phyloP scores from a whole-genome alignment of 2,329 filamentous ascomycete species.

The Coniochaeta ligniaria region DNA sequence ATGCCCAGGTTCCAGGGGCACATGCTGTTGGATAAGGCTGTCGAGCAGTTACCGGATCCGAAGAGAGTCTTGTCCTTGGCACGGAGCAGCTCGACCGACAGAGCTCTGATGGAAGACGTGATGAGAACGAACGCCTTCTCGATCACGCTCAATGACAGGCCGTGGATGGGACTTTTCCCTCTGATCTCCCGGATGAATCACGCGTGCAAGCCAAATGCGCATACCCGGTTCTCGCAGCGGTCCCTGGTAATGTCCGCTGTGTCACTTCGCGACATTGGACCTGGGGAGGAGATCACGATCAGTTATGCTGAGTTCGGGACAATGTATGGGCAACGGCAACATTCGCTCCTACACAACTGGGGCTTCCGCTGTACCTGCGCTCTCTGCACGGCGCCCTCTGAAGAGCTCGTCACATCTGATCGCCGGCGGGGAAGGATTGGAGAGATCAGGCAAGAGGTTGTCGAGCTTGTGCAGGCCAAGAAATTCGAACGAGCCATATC shows the following conservation, averaged over 20 bases:
- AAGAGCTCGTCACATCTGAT: conserved; percentile 13
- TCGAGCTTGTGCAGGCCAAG: conserved; percentile 8
- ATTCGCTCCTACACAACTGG: conserved; percentile 13
- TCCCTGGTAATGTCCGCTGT: conserved; percentile 18
- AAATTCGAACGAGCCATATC: conserved; percentile 8
- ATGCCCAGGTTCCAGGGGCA: conserved; percentile 13
- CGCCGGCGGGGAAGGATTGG: conserved; percentile 11
- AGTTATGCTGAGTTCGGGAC: conserved; percentile 17
- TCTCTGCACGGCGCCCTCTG: conserved; percentile 11
- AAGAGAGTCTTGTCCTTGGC: conserved; percentile 5
- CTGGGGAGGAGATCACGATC: conserved; percentile 21
- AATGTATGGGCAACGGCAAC: conserved; percentile 11
- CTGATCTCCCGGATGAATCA: conserved; percentile 20
- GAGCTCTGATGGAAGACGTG: conserved; percentile 11
- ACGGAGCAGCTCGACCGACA: conserved; percentile 4
- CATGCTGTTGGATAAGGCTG: conserved; percentile 12
- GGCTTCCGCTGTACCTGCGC: conserved; percentile 19
- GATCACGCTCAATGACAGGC: conserved; percentile 7
- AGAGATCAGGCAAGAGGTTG: conserved; percentile 7
- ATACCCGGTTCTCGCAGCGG: conserved; percentile 12
- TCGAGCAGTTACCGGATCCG: conserved; percentile 8
- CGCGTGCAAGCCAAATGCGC: conserved; percentile 17
- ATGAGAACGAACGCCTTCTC: conserved; percentile 13
- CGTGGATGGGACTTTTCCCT: conserved; percentile 14
- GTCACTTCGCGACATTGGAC: conserved; percentile 17